Conservation (phyloP, 179 eudicot species). For the Silene coronaria region DNA sequence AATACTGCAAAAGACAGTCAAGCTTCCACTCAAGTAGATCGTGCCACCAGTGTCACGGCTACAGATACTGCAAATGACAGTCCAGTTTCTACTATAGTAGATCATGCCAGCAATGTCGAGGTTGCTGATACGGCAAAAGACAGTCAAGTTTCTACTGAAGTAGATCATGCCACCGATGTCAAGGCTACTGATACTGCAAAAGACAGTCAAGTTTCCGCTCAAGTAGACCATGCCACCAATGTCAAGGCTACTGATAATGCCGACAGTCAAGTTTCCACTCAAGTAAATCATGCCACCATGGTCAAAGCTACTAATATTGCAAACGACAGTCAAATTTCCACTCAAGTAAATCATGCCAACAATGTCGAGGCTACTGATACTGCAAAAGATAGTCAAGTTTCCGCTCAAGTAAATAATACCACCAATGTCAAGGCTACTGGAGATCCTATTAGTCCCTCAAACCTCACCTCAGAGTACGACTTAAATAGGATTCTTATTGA, state of each 20-base stretch:
- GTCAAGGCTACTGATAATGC: neutral
- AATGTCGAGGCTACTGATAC: neutral
- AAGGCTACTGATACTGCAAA: constrained; percentile 8
- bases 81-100: neutral
- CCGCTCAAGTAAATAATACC: neutral
- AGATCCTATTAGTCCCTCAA: constrained; percentile 28
- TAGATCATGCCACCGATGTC: too few relatives aligned
- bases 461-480: constrained; percentile 28
- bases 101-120: neutral
- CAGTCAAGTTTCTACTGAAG: neutral
- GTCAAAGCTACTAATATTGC: neutral
- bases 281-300: too few relatives aligned
- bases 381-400: neutral
- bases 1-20: neutral
- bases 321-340: neutral
- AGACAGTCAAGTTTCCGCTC: neutral
- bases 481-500: constrained; percentile 48
- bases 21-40: neutral
- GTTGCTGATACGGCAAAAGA: neutral
- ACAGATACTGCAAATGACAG: constrained; percentile 7
- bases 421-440: neutral
- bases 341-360: neutral
- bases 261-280: neutral
- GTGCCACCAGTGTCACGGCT: too few relatives aligned
- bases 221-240: neutral